Evolutionary conservation across 2,329 filamentous ascomycete species (phyloP), one percentile per base, ranked within the genome.

Genomic region (Neocucurbitaria cava): DNA sequence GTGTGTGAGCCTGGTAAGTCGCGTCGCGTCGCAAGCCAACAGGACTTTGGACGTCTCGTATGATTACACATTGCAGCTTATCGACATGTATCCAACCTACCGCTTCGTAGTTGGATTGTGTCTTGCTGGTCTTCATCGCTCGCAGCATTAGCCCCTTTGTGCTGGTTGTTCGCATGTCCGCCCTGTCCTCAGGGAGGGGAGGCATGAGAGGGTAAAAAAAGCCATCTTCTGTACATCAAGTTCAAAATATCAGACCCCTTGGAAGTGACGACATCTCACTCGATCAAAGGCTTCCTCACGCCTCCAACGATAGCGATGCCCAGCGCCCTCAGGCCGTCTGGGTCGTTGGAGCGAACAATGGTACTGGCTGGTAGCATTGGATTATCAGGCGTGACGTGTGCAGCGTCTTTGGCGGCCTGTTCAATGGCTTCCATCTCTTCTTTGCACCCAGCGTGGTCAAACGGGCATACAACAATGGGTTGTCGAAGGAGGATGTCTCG

Each of bases 391-490:
- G 94, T 92, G 56, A 98, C 89, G 58, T 90, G 87, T 15, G 91
- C 89, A 1, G 95, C 94, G 66, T 98, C 94, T 76, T 93, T 94
- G 39, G 95, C 95, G 0, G 95, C 91, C 77, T 96, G 92, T 72
- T 97, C 93, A 60, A 99, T 98, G 33, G 93, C 93, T 68, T 96
- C 93, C 92, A 99, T 97, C 78, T 98, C 95, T 73, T 97, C 93
- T 76, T 96, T 97, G 79, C 95, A 99, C 15, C 89, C 91, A 63
- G 96, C 91, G 70, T 97, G 92, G 71, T 99, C 95, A 58, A 97
- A 87, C 0, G 95, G 94, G 69, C 94, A 98, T 46, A 98, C 95
- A 30, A 98, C 92, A 53, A 99, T 97, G 5, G 92, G 92, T 76
- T 98, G 91, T 48, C 94, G 87, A 39, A 98, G 83, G 26, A 87